These are phyloP conservation scores for Infundibulicybe gibba DNA, from an alignment of 768 basidiomycete species.

Conservation along the genomic window DNA sequence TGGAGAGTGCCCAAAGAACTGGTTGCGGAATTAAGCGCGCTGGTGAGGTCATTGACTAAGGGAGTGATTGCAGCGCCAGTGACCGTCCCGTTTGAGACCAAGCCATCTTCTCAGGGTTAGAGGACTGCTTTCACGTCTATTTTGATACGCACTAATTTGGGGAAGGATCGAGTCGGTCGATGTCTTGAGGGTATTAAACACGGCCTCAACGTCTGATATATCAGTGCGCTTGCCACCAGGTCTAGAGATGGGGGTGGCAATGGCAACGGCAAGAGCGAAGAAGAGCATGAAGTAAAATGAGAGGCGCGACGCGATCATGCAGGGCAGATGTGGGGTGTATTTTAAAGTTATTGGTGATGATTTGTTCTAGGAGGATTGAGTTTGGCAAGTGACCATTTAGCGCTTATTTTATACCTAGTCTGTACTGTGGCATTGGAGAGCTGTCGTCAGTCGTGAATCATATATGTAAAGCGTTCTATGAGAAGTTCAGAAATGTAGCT, in stretches of 20 bases:
- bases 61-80: constrained; percentile 11
- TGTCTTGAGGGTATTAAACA: constrained; percentile 14
- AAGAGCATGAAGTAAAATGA: constrained; percentile 3
- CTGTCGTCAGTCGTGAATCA: too few species aligned
- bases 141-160: constrained; percentile 13
- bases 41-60: too few species aligned
- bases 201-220: constrained; percentile 14
- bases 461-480: too few species aligned
- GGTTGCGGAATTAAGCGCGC: too few species aligned
- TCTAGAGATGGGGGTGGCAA: constrained; percentile 4
- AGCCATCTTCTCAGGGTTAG: constrained; percentile 2
- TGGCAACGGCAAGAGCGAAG: constrained; percentile 9
- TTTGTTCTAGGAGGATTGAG: too few species aligned
- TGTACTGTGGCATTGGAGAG: too few species aligned
- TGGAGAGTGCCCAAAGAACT: too few species aligned
- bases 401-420: too few species aligned
- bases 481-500: too few species aligned
- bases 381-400: too few species aligned
- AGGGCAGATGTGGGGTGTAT: too few species aligned
- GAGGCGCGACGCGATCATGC: constrained; percentile 1
- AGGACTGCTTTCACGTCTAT: not conserved
- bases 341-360: too few species aligned
- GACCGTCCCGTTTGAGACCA: constrained; percentile 10
- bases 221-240: constrained; percentile 7
- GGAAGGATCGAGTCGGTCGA: constrained; percentile 13